A percentile compares a stretch with the other conserved stretches of the same genome.
Conservation (phyloP, 129 eudicot species). For the Helichrysum umbraculigerum region DNA sequence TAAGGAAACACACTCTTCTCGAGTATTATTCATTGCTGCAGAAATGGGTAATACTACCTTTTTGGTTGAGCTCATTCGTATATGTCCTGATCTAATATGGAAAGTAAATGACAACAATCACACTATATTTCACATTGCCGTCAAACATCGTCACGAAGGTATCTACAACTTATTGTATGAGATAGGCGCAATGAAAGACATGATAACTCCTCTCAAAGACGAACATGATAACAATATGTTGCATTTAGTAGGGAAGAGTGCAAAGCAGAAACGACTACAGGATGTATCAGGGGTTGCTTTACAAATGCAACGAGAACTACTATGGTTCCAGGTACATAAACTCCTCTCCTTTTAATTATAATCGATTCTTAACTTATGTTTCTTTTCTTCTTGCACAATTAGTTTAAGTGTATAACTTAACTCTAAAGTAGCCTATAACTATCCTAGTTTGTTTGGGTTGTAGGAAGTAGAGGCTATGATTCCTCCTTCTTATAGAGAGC, state of each 20-base stretch:
- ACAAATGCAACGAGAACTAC: constrained; percentile 33
- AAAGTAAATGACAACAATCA: constrained; percentile 1
- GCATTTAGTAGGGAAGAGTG: constrained; percentile 28
- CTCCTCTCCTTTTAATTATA: no score
- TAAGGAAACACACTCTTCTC: constrained; percentile 20
- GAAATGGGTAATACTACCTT: constrained; percentile 14
- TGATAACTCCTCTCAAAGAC: constrained; percentile 12
- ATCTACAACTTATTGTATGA: constrained; percentile 24
- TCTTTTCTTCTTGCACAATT: no score
- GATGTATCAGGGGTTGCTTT: constrained; percentile 43
- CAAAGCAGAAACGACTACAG: constrained; percentile 26
- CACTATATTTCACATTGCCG: constrained; percentile 14
- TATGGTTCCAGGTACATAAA: constrained; percentile 2
- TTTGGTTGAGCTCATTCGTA: constrained; percentile 21
- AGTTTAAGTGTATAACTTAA: no score
- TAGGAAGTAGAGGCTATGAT: constrained; percentile 35
- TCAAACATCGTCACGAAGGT: constrained; percentile 7
- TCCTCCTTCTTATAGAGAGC: constrained; percentile 20
- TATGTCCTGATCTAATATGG: constrained; percentile 23
- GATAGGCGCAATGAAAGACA: constrained; percentile 15
- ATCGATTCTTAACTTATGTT: no score
- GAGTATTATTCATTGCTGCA: constrained; percentile 40
- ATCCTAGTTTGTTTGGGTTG: constrained; percentile 9
- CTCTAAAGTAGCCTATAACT: neutral
- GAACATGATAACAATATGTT: constrained; percentile 13